Percentiles rank a stretch among this genome's conserved stretches.
Evolutionary conservation across 805 yeast genomes (phyloP).

Genomic region (Ogataea methylovora): DNA sequence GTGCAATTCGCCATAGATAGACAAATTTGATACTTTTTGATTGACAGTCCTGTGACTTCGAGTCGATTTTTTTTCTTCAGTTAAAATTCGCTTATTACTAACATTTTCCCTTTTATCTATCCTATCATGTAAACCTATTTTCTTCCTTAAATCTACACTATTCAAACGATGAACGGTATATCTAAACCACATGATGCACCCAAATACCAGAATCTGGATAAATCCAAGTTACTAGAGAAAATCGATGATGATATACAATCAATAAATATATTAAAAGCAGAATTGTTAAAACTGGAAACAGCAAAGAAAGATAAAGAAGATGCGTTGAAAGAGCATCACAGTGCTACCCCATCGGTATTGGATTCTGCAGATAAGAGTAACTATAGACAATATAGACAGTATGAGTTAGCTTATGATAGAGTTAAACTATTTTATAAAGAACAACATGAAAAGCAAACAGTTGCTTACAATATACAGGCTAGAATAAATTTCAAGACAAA

Average conservation of each 20-base stretch:
- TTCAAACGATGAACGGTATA: no score
- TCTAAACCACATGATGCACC: no score
- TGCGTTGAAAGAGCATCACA: conserved; percentile 2
- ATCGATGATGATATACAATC: conserved; percentile 38
- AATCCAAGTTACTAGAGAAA: conserved; percentile 28
- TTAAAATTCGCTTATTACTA: no score
- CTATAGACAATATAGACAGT: conserved; percentile 45
- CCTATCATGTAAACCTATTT: no score
- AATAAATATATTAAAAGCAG: conserved; percentile 28
- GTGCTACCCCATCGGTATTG: no score
- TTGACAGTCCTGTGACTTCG: no score
- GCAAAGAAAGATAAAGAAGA: conserved; percentile 9
- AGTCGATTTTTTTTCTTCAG: no score
- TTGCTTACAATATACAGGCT: conserved; percentile 65
- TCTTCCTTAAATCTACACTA: no score
- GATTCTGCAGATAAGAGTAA: conserved; percentile 1
- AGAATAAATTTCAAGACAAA: conserved; percentile 65
- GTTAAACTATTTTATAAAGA: conserved; percentile 60
- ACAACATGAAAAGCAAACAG: conserved; percentile 65
- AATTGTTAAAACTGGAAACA: conserved; percentile 15
- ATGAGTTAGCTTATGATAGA: conserved; percentile 60
- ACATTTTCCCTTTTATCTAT: no score
- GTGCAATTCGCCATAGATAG: no score
- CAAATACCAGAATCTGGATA: conserved; percentile 21
- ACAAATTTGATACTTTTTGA: no score